Evolutionary conservation across 306 rosid genomes (phyloP).

Genomic region (Pterocarpus macrocarpus): DNA sequence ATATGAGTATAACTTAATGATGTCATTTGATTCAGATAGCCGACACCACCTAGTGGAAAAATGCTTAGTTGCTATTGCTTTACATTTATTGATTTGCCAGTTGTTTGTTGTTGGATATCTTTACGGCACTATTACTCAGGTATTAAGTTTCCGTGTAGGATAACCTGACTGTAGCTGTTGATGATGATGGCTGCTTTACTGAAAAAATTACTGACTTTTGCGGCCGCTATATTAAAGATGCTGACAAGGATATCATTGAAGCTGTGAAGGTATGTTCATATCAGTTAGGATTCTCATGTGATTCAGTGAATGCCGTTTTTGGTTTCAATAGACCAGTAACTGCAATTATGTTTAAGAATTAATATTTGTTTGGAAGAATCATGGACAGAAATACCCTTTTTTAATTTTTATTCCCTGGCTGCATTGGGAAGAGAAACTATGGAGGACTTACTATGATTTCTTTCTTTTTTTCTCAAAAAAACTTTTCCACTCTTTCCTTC

Average conservation of each 20-base stretch:
- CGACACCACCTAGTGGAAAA: no score
- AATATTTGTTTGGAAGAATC: no score
- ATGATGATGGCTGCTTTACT: constrained; percentile 96
- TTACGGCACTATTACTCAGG: not conserved
- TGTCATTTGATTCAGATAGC: not conserved
- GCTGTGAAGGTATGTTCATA: constrained; percentile 73
- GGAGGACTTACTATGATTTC: not conserved
- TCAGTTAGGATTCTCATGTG: constrained; percentile 17
- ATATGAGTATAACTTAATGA: not conserved
- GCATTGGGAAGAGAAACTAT: no score
- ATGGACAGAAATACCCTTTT: no score
- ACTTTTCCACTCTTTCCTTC: not conserved
- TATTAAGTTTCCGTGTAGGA: constrained; percentile 64
- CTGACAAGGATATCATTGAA: constrained; percentile 86
- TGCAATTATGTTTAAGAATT: no score
- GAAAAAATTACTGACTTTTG: constrained; percentile 75
- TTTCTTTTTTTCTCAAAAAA: not conserved
- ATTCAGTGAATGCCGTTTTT: constrained; percentile 8
- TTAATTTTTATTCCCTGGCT: no score
- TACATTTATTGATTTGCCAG: not conserved
- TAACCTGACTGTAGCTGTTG: constrained; percentile 86
- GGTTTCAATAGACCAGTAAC: no score
- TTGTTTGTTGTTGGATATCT: constrained; percentile 28
- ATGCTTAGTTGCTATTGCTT: not conserved
- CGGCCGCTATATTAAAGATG: constrained; percentile 86